Evolutionary conservation across 345 rosid species (phyloP), one percentile per base, ranked within the genome.

Genomic region (Cardamine chenopodiifolia): DNA sequence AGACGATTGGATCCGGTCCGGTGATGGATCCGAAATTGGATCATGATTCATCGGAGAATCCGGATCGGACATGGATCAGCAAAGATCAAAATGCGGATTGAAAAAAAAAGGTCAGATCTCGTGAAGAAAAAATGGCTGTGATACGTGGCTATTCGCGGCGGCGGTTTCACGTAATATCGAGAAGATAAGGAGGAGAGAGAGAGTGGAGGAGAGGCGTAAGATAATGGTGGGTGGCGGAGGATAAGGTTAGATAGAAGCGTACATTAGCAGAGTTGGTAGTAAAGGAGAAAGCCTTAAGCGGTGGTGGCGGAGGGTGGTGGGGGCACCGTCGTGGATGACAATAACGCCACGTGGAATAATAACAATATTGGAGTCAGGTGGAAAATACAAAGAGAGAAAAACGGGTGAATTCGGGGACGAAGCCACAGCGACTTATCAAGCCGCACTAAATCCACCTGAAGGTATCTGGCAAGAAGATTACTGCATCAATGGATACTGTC

Each of bases 401-500:
- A 84, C 85, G 87, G 96, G 84, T 86, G 87, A 77, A 78, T 79
- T 80, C 71, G 80, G 77, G 87, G 81, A 79, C 13, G 64, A 28
- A 29, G 20, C 39, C 7, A 74, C 83, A 13, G 53, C 82, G 0
- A 85, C 87, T 61, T 80, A 78, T 59, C 82, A 80, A 66, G 81
- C 85, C n/a, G 85, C 55, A 0, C 48, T 78, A 37, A 79, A 57
- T 45, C 81, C 81, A 25, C 86, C 83, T 0, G 80, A 83, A 20
- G 82, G 87, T 13, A 35, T 76, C 0, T 78, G 85, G 86, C 85
- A 81, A 68, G 80, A 68, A 47, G 64, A 80, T 65, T 71, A 67
- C 18, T 69, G 75, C 26, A 45, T 8, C 5, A 32, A 29, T 56
- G 66, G 76, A 20, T 31, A 37, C 7, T 72, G 72, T 65, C 15